A percentile compares a stretch with the other conserved stretches of the same genome.
phyloP scores from a whole-genome alignment of 139 green algal species.

The Nannochloris sp. region DNA sequence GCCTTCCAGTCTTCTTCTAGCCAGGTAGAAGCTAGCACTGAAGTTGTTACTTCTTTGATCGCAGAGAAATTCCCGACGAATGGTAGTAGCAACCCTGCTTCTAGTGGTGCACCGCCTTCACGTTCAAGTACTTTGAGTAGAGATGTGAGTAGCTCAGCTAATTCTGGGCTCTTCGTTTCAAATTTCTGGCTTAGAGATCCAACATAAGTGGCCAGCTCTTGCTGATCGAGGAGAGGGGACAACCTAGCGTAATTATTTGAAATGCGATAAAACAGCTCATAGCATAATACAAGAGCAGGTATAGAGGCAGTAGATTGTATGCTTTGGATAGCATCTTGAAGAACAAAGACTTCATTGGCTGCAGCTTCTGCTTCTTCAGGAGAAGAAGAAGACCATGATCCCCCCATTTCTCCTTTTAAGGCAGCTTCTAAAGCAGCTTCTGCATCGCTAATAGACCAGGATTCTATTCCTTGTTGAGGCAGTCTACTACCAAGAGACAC shows the following conservation, averaged over 20 bases:
- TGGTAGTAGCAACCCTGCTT: too few relatives aligned
- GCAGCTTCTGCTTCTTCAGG: not conserved
- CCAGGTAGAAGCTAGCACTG: too few relatives aligned
- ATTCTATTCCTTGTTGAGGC: not conserved
- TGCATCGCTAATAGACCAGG: not conserved
- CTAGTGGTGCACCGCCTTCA: too few relatives aligned
- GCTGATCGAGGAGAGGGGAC: not conserved
- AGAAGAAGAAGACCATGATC: not conserved
- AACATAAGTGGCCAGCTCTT: not conserved
- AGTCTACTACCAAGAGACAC: not conserved
- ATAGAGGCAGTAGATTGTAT: not conserved
- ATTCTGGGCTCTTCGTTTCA: not conserved
- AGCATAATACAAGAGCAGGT: not conserved
- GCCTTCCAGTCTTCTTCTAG: too few relatives aligned
- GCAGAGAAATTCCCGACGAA: too few relatives aligned
- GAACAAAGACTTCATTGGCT: not conserved
- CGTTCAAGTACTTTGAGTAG: too few relatives aligned
- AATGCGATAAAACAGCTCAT: not conserved
- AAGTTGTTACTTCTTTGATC: too few relatives aligned
- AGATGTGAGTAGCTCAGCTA: too few relatives aligned
- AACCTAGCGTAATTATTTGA: not conserved
- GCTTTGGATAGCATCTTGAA: not conserved
- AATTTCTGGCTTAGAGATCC: not conserved
- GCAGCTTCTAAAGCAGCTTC: not conserved
- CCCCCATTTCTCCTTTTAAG: too few relatives aligned